Conservation (phyloP, 805 yeast species). For the Monosporozyma siamensis region DNA sequence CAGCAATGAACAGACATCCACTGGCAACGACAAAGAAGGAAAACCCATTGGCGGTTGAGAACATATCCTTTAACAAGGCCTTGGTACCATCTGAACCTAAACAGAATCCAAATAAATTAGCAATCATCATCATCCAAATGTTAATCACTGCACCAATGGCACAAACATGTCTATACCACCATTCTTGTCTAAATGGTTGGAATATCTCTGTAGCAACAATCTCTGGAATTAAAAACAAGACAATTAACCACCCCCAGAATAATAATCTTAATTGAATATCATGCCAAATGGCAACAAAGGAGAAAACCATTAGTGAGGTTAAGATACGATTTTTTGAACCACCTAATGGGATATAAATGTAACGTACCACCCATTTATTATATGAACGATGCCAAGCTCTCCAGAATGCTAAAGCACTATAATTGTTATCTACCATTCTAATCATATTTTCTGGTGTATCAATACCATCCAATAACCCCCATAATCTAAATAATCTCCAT, state of each 20-base stretch:
- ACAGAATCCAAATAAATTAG: slow-evolving; percentile 91
- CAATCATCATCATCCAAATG: slow-evolving; percentile 97
- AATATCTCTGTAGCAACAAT: slow-evolving; percentile 45
- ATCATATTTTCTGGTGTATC: slow-evolving; percentile 98
- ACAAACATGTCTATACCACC: slow-evolving; percentile 77
- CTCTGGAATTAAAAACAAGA: slow-evolving; percentile 81
- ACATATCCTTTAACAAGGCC: slow-evolving; percentile 56
- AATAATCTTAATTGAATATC: slow-evolving; percentile 81
- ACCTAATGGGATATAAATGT: slow-evolving; percentile 86
- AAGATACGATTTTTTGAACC: slow-evolving; percentile 64
- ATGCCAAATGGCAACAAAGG: slow-evolving; percentile 97
- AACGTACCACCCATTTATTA: slow-evolving; percentile 82
- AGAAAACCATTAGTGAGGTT: slow-evolving; percentile 76
- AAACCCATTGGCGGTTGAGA: slow-evolving; percentile 61
- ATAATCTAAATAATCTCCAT: slow-evolving; percentile 89
- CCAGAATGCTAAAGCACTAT: slow-evolving; percentile 93
- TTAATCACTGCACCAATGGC: slow-evolving; percentile 82
- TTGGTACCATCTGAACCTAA: slow-evolving; percentile 80
- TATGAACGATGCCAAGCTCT: slow-evolving; percentile 96
- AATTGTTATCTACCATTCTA: slow-evolving; percentile 90
- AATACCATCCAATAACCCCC: slow-evolving; percentile 87
- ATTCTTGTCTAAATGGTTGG: slow-evolving; percentile 33
- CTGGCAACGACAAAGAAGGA: slow-evolving; percentile 53
- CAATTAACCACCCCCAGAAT: slow-evolving; percentile 95
- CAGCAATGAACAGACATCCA: slow-evolving; percentile 64